phyloP scores from a whole-genome alignment of 495 filamentous ascomycete species.

The Penicillium alfredii region DNA sequence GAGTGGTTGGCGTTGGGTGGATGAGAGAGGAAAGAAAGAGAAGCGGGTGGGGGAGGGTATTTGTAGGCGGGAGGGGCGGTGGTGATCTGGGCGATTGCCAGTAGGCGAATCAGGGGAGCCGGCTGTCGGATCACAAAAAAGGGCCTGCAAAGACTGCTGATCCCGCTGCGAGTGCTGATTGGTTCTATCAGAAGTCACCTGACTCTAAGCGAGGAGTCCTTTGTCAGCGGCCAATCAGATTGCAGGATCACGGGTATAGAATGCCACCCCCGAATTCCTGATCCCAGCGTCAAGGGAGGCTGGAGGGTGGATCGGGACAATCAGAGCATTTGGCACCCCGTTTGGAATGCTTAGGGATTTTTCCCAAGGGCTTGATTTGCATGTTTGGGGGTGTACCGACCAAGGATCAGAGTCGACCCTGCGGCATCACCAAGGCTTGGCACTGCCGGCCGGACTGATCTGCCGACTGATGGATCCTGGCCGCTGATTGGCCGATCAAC shows the following conservation, averaged over 20 bases:
- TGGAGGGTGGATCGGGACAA: slow-evolving; percentile 14
- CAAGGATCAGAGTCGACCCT: slow-evolving; percentile 25
- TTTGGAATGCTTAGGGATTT: slow-evolving; percentile 13
- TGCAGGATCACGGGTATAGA: slow-evolving; percentile 38
- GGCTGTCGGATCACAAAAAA: slow-evolving; percentile 29
- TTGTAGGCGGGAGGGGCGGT: slow-evolving; percentile 38
- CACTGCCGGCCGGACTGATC: slow-evolving; percentile 26
- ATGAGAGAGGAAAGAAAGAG: slow-evolving; percentile 45
- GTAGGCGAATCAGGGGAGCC: slow-evolving; percentile 16
- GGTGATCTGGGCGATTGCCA: slow-evolving; percentile 36
- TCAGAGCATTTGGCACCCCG: slow-evolving; percentile 5
- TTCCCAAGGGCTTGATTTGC: slow-evolving; percentile 16
- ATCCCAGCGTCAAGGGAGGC: slow-evolving; percentile 30
- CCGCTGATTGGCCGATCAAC: slow-evolving; percentile 38
- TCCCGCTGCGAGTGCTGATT: slow-evolving; percentile 31
- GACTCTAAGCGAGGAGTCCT: slow-evolving; percentile 35
- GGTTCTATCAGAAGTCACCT: slow-evolving; percentile 4
- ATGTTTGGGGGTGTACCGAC: slow-evolving; percentile 16
- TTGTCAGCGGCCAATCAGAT: slow-evolving; percentile 34
- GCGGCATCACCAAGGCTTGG: slow-evolving; percentile 21
- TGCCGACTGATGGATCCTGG: slow-evolving; percentile 25
- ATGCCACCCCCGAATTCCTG: slow-evolving; percentile 29
- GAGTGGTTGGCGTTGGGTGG: slow-evolving; percentile 35
- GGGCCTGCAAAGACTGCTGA: slow-evolving; percentile 32
- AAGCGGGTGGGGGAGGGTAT: slow-evolving; percentile 45